Conservation (phyloP, 352 stramenopile genomes). For the Phytopythium litorale region DNA sequence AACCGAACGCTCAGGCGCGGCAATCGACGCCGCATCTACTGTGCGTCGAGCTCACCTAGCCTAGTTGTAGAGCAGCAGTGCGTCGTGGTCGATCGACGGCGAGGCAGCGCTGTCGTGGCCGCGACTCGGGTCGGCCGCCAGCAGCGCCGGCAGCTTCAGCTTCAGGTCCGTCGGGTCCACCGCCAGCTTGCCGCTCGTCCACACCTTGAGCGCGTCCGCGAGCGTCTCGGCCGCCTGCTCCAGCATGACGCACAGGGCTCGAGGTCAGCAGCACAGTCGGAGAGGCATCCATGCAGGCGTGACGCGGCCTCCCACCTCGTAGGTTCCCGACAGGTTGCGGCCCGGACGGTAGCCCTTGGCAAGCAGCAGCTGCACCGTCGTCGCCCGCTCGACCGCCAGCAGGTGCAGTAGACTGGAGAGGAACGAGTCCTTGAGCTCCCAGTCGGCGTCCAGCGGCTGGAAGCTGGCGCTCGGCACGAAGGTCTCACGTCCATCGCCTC, state of each 20-base stretch:
- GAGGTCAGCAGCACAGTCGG: neutral
- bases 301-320: constrained; percentile 19
- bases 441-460: constrained; percentile 25
- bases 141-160: constrained; percentile 20
- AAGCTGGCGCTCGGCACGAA: constrained; percentile 7
- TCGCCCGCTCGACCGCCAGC: constrained; percentile 45
- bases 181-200: constrained; percentile 23
- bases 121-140: constrained; percentile 26
- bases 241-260: too few species aligned
- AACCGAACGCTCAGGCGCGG: neutral
- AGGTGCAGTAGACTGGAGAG: constrained; percentile 48
- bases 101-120: constrained; percentile 6
- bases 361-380: constrained; percentile 45
- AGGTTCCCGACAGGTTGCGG: constrained; percentile 37
- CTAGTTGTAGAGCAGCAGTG: constrained; percentile 51
- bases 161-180: constrained; percentile 35
- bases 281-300: neutral
- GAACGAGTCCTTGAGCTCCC: constrained; percentile 55
- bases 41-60: neutral
- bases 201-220: constrained; percentile 24
- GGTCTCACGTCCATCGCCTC: constrained; percentile 3
- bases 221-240: constrained; percentile 36
- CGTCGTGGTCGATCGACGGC: constrained; percentile 14
- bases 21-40: neutral
- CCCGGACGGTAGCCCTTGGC: constrained; percentile 65